Percentiles rank a stretch among this genome's conserved stretches.
Conservation (phyloP, 352 stramenopile species). For the Globisporangium sylvaticum region DNA sequence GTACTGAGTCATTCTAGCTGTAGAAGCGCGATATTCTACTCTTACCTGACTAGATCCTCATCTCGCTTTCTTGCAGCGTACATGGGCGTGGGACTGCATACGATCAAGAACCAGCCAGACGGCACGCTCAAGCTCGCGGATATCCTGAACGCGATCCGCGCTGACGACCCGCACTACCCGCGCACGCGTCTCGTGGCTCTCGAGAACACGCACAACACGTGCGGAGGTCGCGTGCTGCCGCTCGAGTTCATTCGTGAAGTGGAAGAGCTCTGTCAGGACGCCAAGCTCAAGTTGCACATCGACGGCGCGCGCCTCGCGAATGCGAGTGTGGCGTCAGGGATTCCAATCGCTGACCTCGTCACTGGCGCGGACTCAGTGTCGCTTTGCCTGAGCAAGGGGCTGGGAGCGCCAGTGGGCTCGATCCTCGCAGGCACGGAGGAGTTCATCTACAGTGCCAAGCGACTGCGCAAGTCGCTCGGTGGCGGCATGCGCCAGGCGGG, state of each 20-base stretch:
- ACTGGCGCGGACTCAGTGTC: conserved; percentile 87
- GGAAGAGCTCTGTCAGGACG: conserved; percentile 62
- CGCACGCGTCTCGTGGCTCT: conserved; percentile 90
- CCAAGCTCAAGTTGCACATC: conserved; percentile 90
- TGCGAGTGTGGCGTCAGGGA: conserved; percentile 80
- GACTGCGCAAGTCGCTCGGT: conserved; percentile 94
- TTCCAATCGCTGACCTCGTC: conserved; percentile 76
- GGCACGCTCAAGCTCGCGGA: conserved; percentile 83
- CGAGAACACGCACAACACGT: conserved; percentile 98
- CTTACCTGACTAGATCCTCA: neutral
- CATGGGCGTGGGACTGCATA: conserved; percentile 89
- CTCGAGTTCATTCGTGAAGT: conserved; percentile 78
- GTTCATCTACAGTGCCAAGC: conserved; percentile 88
- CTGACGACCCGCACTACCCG: conserved; percentile 77
- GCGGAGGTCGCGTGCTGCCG: conserved; percentile 90
- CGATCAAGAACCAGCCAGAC: conserved; percentile 80
- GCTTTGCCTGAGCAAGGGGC: conserved; percentile 95
- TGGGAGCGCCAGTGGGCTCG: conserved; percentile 93
- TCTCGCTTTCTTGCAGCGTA: conserved; percentile 42
- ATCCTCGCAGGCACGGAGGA: conserved; percentile 89
- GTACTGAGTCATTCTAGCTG: conserved; percentile 7
- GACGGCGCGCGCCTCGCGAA: conserved; percentile 96
- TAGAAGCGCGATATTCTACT: neutral
- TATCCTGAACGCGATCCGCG: conserved; percentile 72
- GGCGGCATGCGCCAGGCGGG: conserved; percentile 96